These are phyloP conservation scores for Vigna hirtella DNA, from an alignment of 306 rosid genomes.

Conservation along the genomic window DNA sequence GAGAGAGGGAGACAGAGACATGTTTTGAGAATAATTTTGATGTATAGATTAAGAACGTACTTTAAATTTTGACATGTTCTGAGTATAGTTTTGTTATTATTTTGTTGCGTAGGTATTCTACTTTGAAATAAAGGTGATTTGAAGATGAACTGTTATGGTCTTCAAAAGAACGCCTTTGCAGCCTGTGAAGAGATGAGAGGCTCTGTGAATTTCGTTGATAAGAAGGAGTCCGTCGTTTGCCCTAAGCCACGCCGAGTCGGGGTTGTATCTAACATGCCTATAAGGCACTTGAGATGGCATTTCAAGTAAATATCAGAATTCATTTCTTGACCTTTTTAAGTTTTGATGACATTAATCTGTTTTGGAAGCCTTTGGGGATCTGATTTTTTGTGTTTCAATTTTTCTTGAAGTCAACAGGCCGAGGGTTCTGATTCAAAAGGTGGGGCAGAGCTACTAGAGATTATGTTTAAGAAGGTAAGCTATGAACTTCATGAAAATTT, in stretches of 20 bases:
- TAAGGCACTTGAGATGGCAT: slow-evolving; percentile 67
- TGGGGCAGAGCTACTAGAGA: slow-evolving; percentile 82
- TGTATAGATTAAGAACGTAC: background rate
- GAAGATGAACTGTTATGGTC: slow-evolving; percentile 73
- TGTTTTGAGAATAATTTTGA: background rate
- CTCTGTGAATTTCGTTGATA: slow-evolving; percentile 55
- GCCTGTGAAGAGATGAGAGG: slow-evolving; percentile 69
- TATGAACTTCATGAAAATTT: background rate
- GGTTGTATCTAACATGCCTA: slow-evolving; percentile 53
- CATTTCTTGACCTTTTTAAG: background rate
- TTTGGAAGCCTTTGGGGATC: slow-evolving; percentile 8
- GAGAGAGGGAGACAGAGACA: no score
- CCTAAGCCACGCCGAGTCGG: slow-evolving; percentile 89
- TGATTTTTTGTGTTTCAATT: slow-evolving; percentile 31
- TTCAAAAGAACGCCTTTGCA: slow-evolving; percentile 82
- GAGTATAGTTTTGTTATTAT: slow-evolving; percentile 16
- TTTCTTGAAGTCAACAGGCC: slow-evolving; percentile 49
- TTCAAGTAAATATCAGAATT: slow-evolving; percentile 50
- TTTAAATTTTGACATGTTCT: slow-evolving; percentile 1
- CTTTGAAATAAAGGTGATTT: slow-evolving; percentile 47
- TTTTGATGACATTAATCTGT: slow-evolving; percentile 32
- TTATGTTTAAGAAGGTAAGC: slow-evolving; percentile 72
- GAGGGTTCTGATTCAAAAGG: slow-evolving; percentile 77
- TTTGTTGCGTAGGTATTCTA: slow-evolving; percentile 65
- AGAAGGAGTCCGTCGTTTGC: slow-evolving; percentile 71